Evolutionary conservation across 176 grass and related monocot genomes (phyloP).

Genomic region (Areca catechu): DNA sequence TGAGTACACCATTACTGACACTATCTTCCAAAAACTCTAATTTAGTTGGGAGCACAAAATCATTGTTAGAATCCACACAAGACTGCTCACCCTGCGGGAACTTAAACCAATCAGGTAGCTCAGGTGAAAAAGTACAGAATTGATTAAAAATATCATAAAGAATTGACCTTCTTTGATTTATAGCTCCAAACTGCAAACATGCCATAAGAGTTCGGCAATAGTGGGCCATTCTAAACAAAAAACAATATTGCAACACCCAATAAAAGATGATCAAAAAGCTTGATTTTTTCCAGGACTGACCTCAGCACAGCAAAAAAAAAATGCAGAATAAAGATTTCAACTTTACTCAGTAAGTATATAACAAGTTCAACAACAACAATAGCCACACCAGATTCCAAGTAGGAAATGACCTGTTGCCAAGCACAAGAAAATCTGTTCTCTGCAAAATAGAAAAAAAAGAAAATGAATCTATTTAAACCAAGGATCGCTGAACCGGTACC

Average conservation of each 20-base stretch:
- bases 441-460: too few relatives aligned
- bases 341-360: background rate
- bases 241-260: background rate
- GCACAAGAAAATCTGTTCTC: too few relatives aligned
- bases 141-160: slow-evolving; percentile 17
- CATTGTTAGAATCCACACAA: slow-evolving; percentile 7
- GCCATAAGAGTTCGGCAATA: slow-evolving; percentile 1
- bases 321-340: background rate
- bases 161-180: background rate
- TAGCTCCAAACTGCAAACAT: background rate
- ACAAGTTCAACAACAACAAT: too few relatives aligned
- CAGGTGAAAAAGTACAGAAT: slow-evolving; percentile 19
- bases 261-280: too few relatives aligned
- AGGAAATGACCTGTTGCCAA: too few relatives aligned
- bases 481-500: too few relatives aligned
- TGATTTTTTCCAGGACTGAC: background rate
- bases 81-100: slow-evolving; percentile 25
- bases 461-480: too few relatives aligned
- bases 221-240: slow-evolving; percentile 29
- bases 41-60: slow-evolving; percentile 58
- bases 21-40: slow-evolving; percentile 17
- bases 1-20: background rate
- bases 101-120: slow-evolving; percentile 72
- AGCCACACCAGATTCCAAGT: too few relatives aligned
- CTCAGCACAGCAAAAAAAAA: background rate